A percentile compares a stretch with the other conserved stretches of the same genome.
Evolutionary conservation across 495 filamentous ascomycete species (phyloP).

Genomic region (Bryoglossum gracile): DNA sequence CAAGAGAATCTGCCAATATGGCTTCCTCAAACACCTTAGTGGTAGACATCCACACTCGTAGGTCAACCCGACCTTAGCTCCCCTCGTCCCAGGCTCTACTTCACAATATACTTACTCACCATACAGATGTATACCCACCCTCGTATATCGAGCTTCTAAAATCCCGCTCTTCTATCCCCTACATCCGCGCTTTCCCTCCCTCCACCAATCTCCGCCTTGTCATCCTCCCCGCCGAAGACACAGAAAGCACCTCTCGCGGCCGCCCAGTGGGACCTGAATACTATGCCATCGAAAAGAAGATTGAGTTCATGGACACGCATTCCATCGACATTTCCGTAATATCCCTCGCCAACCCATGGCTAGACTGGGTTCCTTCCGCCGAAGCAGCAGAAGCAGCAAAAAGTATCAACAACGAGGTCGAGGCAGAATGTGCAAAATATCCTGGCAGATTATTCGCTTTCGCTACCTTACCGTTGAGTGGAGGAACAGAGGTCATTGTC

Average conservation of each 20-base stretch:
- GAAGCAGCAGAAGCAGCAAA: constrained; percentile 56
- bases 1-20: constrained; percentile 2
- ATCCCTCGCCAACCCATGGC: constrained; percentile 91
- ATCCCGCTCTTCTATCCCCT: constrained; percentile 67
- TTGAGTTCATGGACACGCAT: constrained; percentile 83
- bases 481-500: constrained; percentile 50
- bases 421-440: constrained; percentile 54
- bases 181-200: constrained; percentile 62
- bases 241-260: constrained; percentile 40
- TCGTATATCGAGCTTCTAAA: constrained; percentile 76
- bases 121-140: constrained; percentile 91
- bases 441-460: constrained; percentile 67
- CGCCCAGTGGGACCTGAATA: constrained; percentile 32
- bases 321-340: constrained; percentile 76
- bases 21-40: constrained; percentile 32
- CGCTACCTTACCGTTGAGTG: constrained; percentile 72
- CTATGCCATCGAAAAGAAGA: constrained; percentile 51
- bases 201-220: constrained; percentile 62
- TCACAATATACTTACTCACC: too few species aligned
- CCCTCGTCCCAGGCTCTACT: too few species aligned
- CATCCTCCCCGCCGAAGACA: constrained; percentile 65
- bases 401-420: constrained; percentile 70
- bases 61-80: too few species aligned
- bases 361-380: constrained; percentile 67
- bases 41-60: constrained; percentile 89